Evolutionary conservation across 306 rosid genomes (phyloP).

Genomic region (Fragaria vesca): DNA sequence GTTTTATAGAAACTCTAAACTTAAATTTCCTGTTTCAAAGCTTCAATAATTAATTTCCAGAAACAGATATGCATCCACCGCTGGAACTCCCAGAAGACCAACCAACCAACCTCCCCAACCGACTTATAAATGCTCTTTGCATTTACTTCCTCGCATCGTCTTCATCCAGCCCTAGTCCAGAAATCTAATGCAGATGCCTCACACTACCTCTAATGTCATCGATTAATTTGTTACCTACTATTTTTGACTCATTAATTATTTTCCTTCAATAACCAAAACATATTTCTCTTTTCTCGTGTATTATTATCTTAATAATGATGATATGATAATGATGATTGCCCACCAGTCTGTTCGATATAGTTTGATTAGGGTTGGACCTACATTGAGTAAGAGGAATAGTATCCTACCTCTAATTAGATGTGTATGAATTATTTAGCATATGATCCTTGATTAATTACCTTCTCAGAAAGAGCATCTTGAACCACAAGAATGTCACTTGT

Average conservation of each 20-base stretch:
- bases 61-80: slow-evolving; percentile 7
- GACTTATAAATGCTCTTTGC: slow-evolving; percentile 42
- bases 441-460: slow-evolving; percentile 32
- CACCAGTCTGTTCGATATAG: not conserved
- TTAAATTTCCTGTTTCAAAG: not conserved
- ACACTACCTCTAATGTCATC: not conserved
- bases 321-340: not conserved
- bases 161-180: not conserved
- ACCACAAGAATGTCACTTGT: slow-evolving; percentile 83
- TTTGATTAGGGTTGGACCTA: not conserved
- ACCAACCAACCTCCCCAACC: slow-evolving; percentile 14
- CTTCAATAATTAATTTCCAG: not conserved
- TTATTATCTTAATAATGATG: not conserved
- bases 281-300: not conserved
- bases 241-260: not conserved
- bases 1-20: not conserved
- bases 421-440: not conserved
- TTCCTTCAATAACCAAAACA: not conserved
- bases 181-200: not conserved
- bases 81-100: not conserved
- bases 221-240: not conserved
- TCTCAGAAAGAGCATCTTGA: slow-evolving; percentile 95
- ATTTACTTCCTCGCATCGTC: slow-evolving; percentile 24
- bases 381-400: not conserved
- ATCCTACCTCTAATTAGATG: not conserved